Conservation (phyloP, 148 eudicot species). For the Chenopodium berlandieri region DNA sequence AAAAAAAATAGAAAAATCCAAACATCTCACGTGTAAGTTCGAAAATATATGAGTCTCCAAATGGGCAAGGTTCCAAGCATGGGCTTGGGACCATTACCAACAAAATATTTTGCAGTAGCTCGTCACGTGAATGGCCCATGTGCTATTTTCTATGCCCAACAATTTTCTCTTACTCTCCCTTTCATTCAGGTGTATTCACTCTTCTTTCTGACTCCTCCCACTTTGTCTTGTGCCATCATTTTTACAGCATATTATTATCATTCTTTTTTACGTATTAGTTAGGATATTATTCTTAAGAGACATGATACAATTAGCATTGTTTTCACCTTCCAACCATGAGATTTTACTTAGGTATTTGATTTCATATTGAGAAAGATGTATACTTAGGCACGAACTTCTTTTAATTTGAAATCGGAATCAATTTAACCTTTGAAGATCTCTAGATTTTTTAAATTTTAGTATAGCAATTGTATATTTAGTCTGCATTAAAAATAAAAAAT, state of each 20-base stretch:
- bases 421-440: too few species aligned
- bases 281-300: not conserved
- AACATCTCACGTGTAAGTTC: conserved; percentile 25
- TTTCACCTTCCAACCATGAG: too few species aligned
- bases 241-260: not conserved
- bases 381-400: too few species aligned
- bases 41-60: not conserved
- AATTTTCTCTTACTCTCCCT: not conserved
- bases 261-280: not conserved
- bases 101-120: conserved; percentile 29
- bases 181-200: conserved; percentile 17
- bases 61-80: conserved; percentile 8
- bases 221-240: not conserved
- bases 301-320: not conserved
- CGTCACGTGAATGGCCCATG: conserved; percentile 44
- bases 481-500: too few species aligned
- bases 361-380: too few species aligned
- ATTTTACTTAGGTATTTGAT: too few species aligned
- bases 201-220: not conserved
- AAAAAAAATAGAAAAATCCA: not conserved
- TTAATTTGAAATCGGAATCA: too few species aligned
- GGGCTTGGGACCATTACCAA: conserved; percentile 16
- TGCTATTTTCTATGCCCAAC: conserved; percentile 16
- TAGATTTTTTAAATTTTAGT: too few species aligned
- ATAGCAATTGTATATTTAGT: too few species aligned